Percentiles rank a stretch among this genome's conserved stretches.
Evolutionary conservation across 2,329 filamentous ascomycete genomes (phyloP).

Genomic region (Teratosphaeria viscida): DNA sequence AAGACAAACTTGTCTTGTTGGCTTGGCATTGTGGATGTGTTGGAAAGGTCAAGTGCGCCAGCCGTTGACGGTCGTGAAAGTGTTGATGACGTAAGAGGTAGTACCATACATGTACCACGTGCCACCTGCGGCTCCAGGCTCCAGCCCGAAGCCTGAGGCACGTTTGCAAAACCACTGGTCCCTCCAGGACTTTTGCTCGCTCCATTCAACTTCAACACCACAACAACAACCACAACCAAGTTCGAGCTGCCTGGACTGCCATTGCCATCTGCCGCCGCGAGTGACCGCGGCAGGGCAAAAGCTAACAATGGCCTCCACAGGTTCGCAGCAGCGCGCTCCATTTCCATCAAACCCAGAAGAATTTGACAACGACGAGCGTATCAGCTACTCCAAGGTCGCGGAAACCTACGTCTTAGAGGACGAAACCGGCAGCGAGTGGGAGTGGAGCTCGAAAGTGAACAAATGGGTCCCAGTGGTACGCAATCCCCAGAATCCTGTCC

Average conservation of each 20-base stretch:
- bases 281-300: neutral
- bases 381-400: conserved; percentile 77
- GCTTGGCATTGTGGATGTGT: neutral
- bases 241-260: neutral
- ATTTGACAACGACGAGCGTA: conserved; percentile 68
- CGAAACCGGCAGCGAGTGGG: conserved; percentile 74
- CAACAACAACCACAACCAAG: neutral
- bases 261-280: neutral
- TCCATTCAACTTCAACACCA: neutral
- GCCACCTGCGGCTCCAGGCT: neutral
- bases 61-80: neutral
- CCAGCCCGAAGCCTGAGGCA: neutral
- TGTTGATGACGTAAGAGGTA: neutral
- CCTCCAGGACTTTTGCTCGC: neutral
- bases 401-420: conserved; percentile 69
- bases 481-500: conserved; percentile 11
- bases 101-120: neutral
- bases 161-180: neutral
- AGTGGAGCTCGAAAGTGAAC: conserved; percentile 61
- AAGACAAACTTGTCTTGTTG: neutral
- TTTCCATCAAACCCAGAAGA: conserved; percentile 50
- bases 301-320: neutral
- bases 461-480: conserved; percentile 63
- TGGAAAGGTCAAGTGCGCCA: neutral
- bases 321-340: conserved; percentile 12